These are phyloP conservation scores for Xylaria sp. DNA, from an alignment of 2,329 filamentous ascomycete genomes.

Conservation along the genomic window DNA sequence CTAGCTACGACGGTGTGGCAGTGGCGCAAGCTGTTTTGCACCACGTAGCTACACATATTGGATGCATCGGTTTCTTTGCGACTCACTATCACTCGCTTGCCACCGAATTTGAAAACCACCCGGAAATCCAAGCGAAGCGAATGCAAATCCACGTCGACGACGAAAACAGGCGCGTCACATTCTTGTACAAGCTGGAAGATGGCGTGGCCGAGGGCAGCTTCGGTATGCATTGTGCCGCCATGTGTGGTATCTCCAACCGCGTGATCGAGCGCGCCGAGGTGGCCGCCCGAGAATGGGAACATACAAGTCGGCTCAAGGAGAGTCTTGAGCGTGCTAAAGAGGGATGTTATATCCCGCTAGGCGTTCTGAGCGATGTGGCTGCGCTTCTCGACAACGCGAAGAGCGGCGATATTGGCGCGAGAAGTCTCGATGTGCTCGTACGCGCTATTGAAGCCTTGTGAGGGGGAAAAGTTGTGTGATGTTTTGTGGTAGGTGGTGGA, in stretches of 20 bases:
- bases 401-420: conserved; percentile 42
- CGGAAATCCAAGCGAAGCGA: conserved; percentile 76
- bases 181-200: conserved; percentile 88
- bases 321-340: conserved; percentile 75
- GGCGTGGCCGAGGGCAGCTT: conserved; percentile 95
- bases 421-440: conserved; percentile 54
- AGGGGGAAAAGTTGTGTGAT: conserved; percentile 11
- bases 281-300: conserved; percentile 89
- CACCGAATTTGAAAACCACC: conserved; percentile 82
- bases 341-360: conserved; percentile 76
- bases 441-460: conserved; percentile 55
- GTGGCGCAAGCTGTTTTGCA: conserved; percentile 97
- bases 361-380: conserved; percentile 81
- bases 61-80: conserved; percentile 92
- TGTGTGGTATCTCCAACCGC: conserved; percentile 85
- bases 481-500: background rate
- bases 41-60: conserved; percentile 87
- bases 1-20: conserved; percentile 91
- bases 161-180: conserved; percentile 78
- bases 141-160: conserved; percentile 97
- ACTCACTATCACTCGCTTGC: conserved; percentile 96
- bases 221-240: conserved; percentile 97
- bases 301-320: conserved; percentile 85
- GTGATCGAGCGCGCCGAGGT: conserved; percentile 84
- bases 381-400: conserved; percentile 60